Conservation (phyloP, 352 stramenopile species). For the Globisporangium takayamanum region DNA sequence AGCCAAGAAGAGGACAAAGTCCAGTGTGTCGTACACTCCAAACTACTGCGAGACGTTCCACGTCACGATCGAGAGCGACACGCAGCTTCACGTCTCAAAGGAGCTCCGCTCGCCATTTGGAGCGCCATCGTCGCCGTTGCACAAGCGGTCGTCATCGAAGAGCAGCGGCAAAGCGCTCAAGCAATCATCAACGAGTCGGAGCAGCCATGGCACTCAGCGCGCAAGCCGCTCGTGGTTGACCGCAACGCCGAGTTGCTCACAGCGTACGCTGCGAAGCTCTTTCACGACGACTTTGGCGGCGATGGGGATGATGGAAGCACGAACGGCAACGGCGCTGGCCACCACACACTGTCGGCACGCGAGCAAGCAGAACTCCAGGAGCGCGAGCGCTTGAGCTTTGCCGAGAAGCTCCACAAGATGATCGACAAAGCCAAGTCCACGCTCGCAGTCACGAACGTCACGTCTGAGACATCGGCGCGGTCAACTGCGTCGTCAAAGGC, state of each 20-base stretch:
- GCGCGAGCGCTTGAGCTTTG: conserved; percentile 65
- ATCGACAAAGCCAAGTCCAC: conserved; percentile 80
- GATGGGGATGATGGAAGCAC: background rate
- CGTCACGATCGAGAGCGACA: conserved; percentile 34
- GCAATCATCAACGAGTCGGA: background rate
- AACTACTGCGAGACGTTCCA: conserved; percentile 19
- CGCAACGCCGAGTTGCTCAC: conserved; percentile 44
- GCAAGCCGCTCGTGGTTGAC: background rate
- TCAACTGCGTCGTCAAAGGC: conserved; percentile 1
- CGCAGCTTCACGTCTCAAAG: conserved; percentile 31
- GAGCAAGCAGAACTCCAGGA: conserved; percentile 42
- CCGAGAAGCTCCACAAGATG: conserved; percentile 85
- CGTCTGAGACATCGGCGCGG: conserved; percentile 1
- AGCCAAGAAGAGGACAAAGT: conserved; percentile 35
- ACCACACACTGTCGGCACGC: conserved; percentile 15
- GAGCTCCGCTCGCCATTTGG: conserved; percentile 22
- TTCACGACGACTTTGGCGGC: conserved; percentile 30
- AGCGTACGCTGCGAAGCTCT: conserved; percentile 61
- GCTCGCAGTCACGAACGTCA: conserved; percentile 20
- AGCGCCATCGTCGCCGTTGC: conserved; percentile 23
- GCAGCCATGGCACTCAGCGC: conserved; percentile 1
- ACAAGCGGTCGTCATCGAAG: conserved; percentile 6
- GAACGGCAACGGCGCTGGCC: conserved; percentile 1
- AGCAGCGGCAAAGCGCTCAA: conserved; percentile 1
- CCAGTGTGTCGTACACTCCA: background rate